These are phyloP conservation scores for Bipolaris victoriae DNA, from an alignment of 2,329 filamentous ascomycete species.

Conservation along the genomic window DNA sequence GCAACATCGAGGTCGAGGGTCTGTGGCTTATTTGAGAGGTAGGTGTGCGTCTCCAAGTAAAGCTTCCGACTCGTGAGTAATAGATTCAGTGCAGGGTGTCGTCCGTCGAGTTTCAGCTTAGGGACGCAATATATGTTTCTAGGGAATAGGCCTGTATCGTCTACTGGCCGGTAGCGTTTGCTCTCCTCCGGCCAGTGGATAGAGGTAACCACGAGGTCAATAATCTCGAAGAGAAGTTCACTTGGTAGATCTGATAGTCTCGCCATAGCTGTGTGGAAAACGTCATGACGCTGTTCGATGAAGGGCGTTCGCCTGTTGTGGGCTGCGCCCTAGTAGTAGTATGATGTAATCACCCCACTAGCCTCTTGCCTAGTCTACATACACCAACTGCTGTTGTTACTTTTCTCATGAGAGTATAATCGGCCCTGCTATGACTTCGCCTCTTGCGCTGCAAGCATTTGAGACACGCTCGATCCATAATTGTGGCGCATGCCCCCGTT, in stretches of 20 bases:
- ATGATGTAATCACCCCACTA: background rate
- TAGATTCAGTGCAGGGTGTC: slow-evolving; percentile 2
- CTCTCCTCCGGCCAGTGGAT: background rate
- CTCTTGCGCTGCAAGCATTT: background rate
- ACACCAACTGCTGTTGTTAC: background rate
- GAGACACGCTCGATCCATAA: background rate
- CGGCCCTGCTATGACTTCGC: too few species aligned
- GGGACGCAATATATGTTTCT: background rate
- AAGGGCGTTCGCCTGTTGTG: background rate
- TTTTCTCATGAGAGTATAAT: background rate
- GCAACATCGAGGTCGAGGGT: slow-evolving; percentile 18
- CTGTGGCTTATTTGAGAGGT: slow-evolving; percentile 8
- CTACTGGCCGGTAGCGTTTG: background rate
- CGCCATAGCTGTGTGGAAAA: slow-evolving; percentile 6
- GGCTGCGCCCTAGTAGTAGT: too few species aligned
- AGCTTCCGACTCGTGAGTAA: slow-evolving; percentile 11
- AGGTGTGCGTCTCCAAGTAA: slow-evolving; percentile 9
- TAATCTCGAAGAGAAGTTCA: slow-evolving; percentile 19
- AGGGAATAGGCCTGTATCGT: background rate
- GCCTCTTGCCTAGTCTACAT: too few species aligned
- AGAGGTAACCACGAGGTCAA: slow-evolving; percentile 5
- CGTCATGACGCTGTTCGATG: background rate
- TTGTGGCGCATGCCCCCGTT: slow-evolving; percentile 22
- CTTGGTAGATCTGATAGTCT: slow-evolving; percentile 16
- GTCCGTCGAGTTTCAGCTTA: background rate